Conservation (phyloP, 768 basidiomycete genomes). For the Lentinus tigrinus region DNA sequence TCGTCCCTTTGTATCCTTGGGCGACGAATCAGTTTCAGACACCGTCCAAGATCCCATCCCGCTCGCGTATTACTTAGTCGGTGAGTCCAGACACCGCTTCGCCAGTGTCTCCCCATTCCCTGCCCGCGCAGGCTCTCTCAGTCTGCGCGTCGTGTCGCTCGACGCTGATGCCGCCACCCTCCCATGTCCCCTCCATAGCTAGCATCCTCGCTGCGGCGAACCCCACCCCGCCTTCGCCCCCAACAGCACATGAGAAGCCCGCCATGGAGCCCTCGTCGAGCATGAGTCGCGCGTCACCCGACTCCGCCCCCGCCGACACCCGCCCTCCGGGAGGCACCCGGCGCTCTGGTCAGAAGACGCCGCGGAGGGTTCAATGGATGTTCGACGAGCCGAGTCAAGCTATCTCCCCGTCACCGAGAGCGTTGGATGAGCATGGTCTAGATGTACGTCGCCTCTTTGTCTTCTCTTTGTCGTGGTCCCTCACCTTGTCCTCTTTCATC, state of each 20-base stretch:
- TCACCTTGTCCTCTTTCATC: slow-evolving; percentile 3
- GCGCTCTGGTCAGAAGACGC: slow-evolving; percentile 40
- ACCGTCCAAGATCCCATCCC: not conserved
- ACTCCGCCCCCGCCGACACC: slow-evolving; percentile 4
- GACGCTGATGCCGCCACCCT: slow-evolving; percentile 9
- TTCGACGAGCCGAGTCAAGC: slow-evolving; percentile 21
- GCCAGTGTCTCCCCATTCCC: slow-evolving; percentile 2
- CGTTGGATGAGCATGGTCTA: slow-evolving; percentile 52
- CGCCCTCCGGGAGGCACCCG: slow-evolving; percentile 21
- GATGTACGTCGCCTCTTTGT: slow-evolving; percentile 42
- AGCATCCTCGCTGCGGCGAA: slow-evolving; percentile 16
- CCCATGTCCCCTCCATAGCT: slow-evolving; percentile 22
- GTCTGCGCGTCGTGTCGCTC: too few species aligned
- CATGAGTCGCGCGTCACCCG: slow-evolving; percentile 2
- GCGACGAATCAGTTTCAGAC: not conserved
- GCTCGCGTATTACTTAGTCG: not conserved
- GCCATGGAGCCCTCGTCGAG: slow-evolving; percentile 21
- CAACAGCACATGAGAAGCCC: slow-evolving; percentile 6
- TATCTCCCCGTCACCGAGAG: slow-evolving; percentile 29
- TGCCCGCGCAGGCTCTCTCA: not conserved
- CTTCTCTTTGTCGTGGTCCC: not conserved
- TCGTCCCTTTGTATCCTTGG: not conserved
- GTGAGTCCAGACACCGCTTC: not conserved
- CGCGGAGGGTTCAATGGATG: slow-evolving; percentile 55
- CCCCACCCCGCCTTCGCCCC: slow-evolving; percentile 1